Base-by-base conservation (phyloP, 306 rosid species). In the Acacia melanoxylon region DNA sequence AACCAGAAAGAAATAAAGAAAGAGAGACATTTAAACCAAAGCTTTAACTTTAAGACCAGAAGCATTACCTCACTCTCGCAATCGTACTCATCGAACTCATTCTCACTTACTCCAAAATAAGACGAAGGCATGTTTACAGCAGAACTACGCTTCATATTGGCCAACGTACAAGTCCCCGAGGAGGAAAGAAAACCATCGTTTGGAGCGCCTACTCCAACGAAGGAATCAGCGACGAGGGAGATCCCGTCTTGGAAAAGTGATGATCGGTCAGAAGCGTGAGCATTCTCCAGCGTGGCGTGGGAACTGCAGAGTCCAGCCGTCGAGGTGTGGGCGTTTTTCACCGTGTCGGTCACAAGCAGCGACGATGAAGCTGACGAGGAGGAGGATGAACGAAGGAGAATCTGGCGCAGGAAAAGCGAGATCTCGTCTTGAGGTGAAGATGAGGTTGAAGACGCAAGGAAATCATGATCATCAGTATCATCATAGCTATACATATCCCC, bases 351-450 rank as follows among this genome's bases (percentile, higher is more conserved):
- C 27, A n/a, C 12, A 3, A 76, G 72, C 29, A 83, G 73, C 29
- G 84, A 33, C 24, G 87, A 48, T 16, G 88, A 16, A 8, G 72
- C 25, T 2, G 92, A 52, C 1, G 91, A 62, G 9, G 94, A 91
- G 3, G 98, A 91, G 3, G 97, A 90, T 0, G 99, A 89, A 75
- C 90, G 94, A 42, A 89, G 90, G 67, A 95, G 85, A 88, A 93
- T 89, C 88, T 95, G 99, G 72, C 86, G 94, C 46, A 95, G 96
- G 52, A 95, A 91, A 74, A 93, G 90, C 35, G 99, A 93, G 86
- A 95, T 89, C 72, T 95, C 99, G 74, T 95, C 99, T 19, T 94
- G 82, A 22, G 94, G 81, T 54, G 93, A 81, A 68, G 86, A 61
- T 16, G 86, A 63, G 72, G 90, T 10, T 24, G 89, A 75, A 42